Evolutionary conservation across 805 yeast genomes (phyloP).

Genomic region (Maudiozyma serrabonitensis): DNA sequence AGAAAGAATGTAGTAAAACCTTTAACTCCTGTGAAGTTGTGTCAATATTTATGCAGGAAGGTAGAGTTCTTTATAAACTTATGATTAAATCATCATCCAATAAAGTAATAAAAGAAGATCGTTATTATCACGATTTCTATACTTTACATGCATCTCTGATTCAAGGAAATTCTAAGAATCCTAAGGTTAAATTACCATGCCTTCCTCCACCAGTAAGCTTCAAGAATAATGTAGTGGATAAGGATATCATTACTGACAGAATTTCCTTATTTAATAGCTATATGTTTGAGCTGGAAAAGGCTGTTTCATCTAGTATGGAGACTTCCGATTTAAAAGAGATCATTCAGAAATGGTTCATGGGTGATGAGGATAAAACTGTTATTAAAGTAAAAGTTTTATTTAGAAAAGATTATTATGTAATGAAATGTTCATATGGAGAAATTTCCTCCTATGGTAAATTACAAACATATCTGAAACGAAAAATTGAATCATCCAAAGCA

Average conservation of each 20-base stretch:
- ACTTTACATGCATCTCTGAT: constrained; percentile 12
- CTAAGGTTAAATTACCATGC: constrained; percentile 2
- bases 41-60: constrained; percentile 7
- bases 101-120: constrained; percentile 6
- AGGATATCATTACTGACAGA: constrained; percentile 3
- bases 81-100: constrained; percentile 6
- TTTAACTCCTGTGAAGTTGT: constrained; percentile 5
- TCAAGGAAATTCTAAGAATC: not conserved
- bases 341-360: constrained; percentile 7
- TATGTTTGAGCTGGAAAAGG: not conserved
- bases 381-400: constrained; percentile 16
- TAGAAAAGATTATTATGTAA: constrained; percentile 16
- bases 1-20: not conserved
- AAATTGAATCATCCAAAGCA: not conserved
- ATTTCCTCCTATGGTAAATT: constrained; percentile 10
- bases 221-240: not conserved
- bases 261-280: constrained; percentile 7
- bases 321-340: not conserved
- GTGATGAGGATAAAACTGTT: not conserved
- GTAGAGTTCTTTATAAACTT: constrained; percentile 14
- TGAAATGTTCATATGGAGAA: constrained; percentile 10
- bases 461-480: not conserved
- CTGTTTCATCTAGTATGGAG: not conserved
- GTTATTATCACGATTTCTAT: constrained; percentile 19
- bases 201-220: constrained; percentile 8